A percentile compares a stretch with the other conserved stretches of the same genome.
Evolutionary conservation across 768 basidiomycete species (phyloP).

Genomic region (Tremella mesenterica): DNA sequence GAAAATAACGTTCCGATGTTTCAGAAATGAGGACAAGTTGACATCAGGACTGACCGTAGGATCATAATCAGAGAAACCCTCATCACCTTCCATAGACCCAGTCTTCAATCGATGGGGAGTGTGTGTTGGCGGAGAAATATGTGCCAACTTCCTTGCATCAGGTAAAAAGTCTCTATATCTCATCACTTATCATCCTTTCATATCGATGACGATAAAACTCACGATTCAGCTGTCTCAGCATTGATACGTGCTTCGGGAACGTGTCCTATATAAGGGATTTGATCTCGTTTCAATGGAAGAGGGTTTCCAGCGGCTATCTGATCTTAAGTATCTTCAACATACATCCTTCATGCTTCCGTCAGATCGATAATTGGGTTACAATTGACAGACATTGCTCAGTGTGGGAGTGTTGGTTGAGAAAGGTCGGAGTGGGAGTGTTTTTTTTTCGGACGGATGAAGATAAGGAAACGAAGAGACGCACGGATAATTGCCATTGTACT

Average conservation of each 20-base stretch:
- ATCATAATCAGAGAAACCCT: slow-evolving; percentile 41
- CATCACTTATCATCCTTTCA: background rate
- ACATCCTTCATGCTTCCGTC: too few species aligned
- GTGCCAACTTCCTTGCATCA: slow-evolving; percentile 72
- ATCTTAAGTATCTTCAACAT: background rate
- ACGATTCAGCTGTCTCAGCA: slow-evolving; percentile 84
- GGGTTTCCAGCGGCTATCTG: slow-evolving; percentile 82
- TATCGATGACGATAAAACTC: slow-evolving; percentile 4
- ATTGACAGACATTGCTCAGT: too few species aligned
- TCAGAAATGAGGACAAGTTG: background rate
- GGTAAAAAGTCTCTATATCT: slow-evolving; percentile 62
- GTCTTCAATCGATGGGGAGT: slow-evolving; percentile 81
- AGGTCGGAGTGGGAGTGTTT: too few species aligned
- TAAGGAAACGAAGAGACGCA: slow-evolving; percentile 25
- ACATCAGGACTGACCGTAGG: slow-evolving; percentile 27
- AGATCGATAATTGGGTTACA: too few species aligned
- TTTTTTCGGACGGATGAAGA: too few species aligned
- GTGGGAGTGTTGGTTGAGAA: too few species aligned
- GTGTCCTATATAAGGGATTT: slow-evolving; percentile 80
- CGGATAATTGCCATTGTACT: slow-evolving; percentile 91
- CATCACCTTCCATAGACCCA: slow-evolving; percentile 60
- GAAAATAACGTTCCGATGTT: too few species aligned
- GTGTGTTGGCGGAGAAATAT: slow-evolving; percentile 69
- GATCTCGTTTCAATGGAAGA: slow-evolving; percentile 64
- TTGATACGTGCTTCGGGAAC: slow-evolving; percentile 94